A percentile compares a stretch with the other conserved stretches of the same genome.
Conservation (phyloP, 345 rosid species). For the Raphanus raphanistrum region DNA sequence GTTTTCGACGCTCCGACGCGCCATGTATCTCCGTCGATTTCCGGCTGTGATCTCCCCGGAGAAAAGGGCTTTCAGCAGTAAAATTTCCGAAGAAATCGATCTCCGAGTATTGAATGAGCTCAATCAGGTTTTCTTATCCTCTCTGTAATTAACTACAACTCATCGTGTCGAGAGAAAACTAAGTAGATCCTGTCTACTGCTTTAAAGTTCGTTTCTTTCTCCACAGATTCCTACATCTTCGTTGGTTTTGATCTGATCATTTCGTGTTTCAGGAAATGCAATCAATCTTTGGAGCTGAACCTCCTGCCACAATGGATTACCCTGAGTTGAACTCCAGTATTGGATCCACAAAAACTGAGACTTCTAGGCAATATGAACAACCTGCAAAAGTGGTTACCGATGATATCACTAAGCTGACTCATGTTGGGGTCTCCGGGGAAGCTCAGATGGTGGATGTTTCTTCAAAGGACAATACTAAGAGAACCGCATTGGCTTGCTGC, state of each 20-base stretch:
- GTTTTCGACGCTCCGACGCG: conserved; percentile 17
- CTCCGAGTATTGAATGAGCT: conserved; percentile 39
- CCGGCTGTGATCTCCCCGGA: conserved; percentile 34
- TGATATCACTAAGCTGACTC: conserved; percentile 48
- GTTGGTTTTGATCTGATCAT: background rate
- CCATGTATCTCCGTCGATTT: conserved; percentile 54
- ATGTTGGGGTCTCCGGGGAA: conserved; percentile 61
- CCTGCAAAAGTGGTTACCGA: background rate
- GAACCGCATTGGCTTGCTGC: conserved; percentile 78
- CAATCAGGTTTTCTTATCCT: conserved; percentile 50
- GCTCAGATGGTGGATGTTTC: conserved; percentile 98
- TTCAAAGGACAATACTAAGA: conserved; percentile 57
- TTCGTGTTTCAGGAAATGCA: conserved; percentile 71
- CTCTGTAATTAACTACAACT: conserved; percentile 10
- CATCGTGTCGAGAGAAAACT: background rate
- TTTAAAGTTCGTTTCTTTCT: background rate
- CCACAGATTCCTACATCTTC: background rate
- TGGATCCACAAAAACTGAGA: conserved; percentile 21
- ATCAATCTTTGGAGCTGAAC: conserved; percentile 72
- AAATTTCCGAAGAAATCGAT: conserved; percentile 30
- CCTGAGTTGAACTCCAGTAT: conserved; percentile 28
- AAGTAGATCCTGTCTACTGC: background rate
- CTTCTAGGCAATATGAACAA: conserved; percentile 28
- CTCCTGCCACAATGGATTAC: conserved; percentile 32
- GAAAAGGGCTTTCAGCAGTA: conserved; percentile 43